Percentiles rank a stretch among this genome's conserved stretches.
Conservation (phyloP, 441 rosid species). For the Capsella rubella region DNA sequence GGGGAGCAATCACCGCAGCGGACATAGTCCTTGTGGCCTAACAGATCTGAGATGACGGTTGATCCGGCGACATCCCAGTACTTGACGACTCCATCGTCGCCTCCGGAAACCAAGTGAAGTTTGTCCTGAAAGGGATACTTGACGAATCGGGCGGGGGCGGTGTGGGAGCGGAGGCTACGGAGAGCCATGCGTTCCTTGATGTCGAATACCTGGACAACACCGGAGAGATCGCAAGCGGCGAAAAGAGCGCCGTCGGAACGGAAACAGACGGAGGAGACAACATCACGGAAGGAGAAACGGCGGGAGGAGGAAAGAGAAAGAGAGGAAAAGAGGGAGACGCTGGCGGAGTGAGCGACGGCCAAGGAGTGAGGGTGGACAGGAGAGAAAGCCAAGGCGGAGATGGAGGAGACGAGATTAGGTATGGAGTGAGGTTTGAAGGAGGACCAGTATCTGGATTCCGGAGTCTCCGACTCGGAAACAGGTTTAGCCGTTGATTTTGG, state of each 20-base stretch:
- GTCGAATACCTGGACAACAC: conserved; percentile 75
- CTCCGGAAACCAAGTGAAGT: conserved; percentile 87
- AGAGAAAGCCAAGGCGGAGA: conserved; percentile 75
- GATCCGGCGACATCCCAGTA: conserved; percentile 92
- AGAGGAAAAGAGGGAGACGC: conserved; percentile 68
- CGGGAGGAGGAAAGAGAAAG: conserved; percentile 54
- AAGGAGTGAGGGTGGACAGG: conserved; percentile 58
- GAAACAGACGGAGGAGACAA: conserved; percentile 62
- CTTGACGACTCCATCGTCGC: conserved; percentile 87
- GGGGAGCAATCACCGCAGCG: conserved; percentile 95
- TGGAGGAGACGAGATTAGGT: conserved; percentile 61
- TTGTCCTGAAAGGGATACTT: conserved; percentile 78
- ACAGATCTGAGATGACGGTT: conserved; percentile 62
- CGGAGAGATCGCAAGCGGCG: conserved; percentile 86
- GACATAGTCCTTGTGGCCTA: conserved; percentile 90
- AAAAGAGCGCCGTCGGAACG: conserved; percentile 83
- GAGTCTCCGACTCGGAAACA: conserved; percentile 61
- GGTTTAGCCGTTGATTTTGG: conserved; percentile 75
- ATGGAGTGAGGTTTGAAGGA: conserved; percentile 73
- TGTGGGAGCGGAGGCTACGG: conserved; percentile 82
- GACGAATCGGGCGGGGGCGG: conserved; percentile 78
- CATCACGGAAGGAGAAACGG: conserved; percentile 63
- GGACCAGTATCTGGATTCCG: conserved; percentile 87
- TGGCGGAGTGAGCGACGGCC: conserved; percentile 75
- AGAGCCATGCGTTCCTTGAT: conserved; percentile 74